A percentile compares a stretch with the other conserved stretches of the same genome.
Conservation (phyloP, 805 yeast genomes). For the Starmera quercuum region DNA sequence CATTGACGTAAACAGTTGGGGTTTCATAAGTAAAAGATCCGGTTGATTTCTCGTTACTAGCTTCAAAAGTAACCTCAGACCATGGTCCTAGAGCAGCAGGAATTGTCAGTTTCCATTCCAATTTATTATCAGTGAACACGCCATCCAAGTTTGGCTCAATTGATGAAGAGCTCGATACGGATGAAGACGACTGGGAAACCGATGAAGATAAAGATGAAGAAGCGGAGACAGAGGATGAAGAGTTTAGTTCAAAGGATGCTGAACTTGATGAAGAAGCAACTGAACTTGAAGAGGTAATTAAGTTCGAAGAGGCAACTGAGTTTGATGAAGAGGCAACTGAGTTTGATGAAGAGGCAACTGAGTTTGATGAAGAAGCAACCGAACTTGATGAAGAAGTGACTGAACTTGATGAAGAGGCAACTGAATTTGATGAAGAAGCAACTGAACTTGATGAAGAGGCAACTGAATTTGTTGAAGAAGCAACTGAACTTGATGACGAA, state of each 20-base stretch:
- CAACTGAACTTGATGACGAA: not conserved
- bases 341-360: too few relatives aligned
- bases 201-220: too few relatives aligned
- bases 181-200: not conserved
- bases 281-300: too few relatives aligned
- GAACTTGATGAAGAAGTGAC: not conserved
- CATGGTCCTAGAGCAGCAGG: not conserved
- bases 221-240: too few relatives aligned
- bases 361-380: not conserved
- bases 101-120: not conserved
- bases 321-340: too few relatives aligned
- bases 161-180: not conserved
- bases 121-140: not conserved
- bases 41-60: not conserved
- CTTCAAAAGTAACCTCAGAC: not conserved
- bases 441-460: not conserved
- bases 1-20: not conserved
- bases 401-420: not conserved
- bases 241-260: too few relatives aligned
- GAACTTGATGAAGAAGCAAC: too few relatives aligned
- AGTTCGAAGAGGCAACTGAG: too few relatives aligned
- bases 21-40: not conserved
- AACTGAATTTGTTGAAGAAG: not conserved
- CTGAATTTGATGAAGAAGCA: not conserved
- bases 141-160: not conserved